phyloP scores from a whole-genome alignment of 2,329 filamentous ascomycete genomes.

The Pestalotiopsis sp. region DNA sequence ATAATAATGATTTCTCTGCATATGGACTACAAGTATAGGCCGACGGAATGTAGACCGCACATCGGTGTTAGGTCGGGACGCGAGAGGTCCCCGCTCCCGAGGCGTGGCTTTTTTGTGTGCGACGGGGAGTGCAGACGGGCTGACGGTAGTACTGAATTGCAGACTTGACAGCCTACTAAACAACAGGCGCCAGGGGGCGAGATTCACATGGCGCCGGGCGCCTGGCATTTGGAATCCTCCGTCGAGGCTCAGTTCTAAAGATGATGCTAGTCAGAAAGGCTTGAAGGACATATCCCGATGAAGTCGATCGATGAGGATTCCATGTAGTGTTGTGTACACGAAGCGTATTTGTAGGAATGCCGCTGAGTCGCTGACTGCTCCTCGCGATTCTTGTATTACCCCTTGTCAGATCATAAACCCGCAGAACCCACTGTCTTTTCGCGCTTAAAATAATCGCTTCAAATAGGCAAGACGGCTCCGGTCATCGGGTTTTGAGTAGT shows the following conservation, averaged over 20 bases:
- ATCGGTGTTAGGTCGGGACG: conserved; percentile 9
- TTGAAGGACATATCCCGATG: no score
- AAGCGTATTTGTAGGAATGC: background rate
- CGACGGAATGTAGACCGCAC: background rate
- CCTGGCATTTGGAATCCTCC: no score
- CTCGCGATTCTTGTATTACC: background rate
- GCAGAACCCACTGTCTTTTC: background rate
- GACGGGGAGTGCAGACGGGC: background rate
- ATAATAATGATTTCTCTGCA: background rate
- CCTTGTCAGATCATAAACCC: background rate
- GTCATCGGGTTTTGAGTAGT: background rate
- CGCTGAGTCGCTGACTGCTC: background rate
- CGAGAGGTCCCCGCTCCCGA: conserved; percentile 9
- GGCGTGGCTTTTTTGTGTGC: no score
- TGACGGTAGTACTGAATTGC: background rate
- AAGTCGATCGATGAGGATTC: background rate
- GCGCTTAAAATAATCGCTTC: background rate
- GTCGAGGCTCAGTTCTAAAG: no score
- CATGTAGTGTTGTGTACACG: background rate
- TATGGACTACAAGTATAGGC: background rate
- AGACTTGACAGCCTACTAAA: background rate
- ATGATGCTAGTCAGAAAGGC: no score
- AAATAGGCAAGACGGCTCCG: background rate
- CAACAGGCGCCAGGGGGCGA: no score
- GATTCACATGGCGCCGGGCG: no score